phyloP scores from a whole-genome alignment of 805 yeast genomes.

The Scheffersomyces stipitis region DNA sequence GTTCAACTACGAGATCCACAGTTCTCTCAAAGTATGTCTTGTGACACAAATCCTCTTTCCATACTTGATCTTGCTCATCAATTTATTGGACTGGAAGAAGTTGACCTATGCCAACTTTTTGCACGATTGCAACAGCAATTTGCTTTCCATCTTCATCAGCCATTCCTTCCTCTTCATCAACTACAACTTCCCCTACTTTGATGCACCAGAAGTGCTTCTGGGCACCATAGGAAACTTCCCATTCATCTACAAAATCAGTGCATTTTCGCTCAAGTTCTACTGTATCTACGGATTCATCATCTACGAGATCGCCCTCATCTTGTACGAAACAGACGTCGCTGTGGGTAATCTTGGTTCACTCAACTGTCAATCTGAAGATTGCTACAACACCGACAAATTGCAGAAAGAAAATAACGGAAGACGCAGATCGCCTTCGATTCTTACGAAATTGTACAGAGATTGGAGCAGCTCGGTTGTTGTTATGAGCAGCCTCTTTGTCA shows the following conservation, averaged over 20 bases:
- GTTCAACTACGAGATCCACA: constrained; percentile 7
- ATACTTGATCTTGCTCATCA: constrained; percentile 15
- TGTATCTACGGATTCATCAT: constrained; percentile 33
- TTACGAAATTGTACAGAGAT: neutral
- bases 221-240: constrained; percentile 1
- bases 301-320: constrained; percentile 23
- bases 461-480: neutral
- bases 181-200: constrained; percentile 16
- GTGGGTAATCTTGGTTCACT: neutral
- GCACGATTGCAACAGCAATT: constrained; percentile 31
- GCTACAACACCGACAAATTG: neutral
- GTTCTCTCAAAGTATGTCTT: constrained; percentile 13
- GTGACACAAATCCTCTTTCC: constrained; percentile 20
- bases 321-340: constrained; percentile 12
- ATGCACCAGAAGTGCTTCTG: neutral
- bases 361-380: neutral
- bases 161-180: constrained; percentile 32
- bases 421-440: no score
- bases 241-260: constrained; percentile 17
- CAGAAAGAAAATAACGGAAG: no score
- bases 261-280: constrained; percentile 30
- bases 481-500: neutral
- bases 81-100: constrained; percentile 8
- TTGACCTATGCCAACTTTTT: constrained; percentile 10
- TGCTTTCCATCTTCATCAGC: constrained; percentile 33